Base-by-base conservation (phyloP, 2,329 filamentous ascomycete species). In the Ceratocystis albifundus region DNA sequence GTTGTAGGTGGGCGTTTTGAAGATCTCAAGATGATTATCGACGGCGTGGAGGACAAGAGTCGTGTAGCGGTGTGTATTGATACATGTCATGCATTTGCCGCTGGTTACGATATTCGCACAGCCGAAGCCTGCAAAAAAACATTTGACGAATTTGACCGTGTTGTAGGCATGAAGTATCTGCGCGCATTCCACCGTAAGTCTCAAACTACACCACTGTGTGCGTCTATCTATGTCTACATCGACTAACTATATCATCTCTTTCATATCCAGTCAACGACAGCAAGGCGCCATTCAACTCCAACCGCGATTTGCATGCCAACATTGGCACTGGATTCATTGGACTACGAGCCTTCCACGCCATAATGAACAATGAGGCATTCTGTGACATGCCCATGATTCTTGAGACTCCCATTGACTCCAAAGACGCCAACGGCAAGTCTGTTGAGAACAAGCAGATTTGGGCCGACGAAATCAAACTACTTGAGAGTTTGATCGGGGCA, bases 321-420 rank as follows among this genome's bases (percentile, higher is more conserved):
- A 97, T 99, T 69, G 94, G 94, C 30, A 95, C 91, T 0, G 94
- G 94, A 0, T 99, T 95, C 73, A 81, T 99, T 0, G 94, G 94
- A 0, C 81, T 99, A 17, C 84, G 89, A 25, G 89, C 92, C 1
- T 99, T 99, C 75, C 90, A 96, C 77, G 90, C 87, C 73, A 78
- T 99, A 68, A 87, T 97, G 80, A 97, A 97, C 74, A 85, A 90
- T 72, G 79, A 81, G 30, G 79, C 84, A 1, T 88, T 97, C 68
- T 83, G 88, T 70, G 84, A 84, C 30, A 76, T 96, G 71, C 94
- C 94, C 3, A 90, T 99, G 84, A 86, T 99, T 1, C 82, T 99
- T 6, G 94, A 99, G 78, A 99, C 94, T n/a, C 94, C 94, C 4
- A 93, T 94, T 69, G 90, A 95, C 69, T 81, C 81, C 46, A 83